Evolutionary conservation across 73 alveolate species (phyloP), one percentile per base, ranked within the genome.

Genomic region (Tetrahymena borealis): DNA sequence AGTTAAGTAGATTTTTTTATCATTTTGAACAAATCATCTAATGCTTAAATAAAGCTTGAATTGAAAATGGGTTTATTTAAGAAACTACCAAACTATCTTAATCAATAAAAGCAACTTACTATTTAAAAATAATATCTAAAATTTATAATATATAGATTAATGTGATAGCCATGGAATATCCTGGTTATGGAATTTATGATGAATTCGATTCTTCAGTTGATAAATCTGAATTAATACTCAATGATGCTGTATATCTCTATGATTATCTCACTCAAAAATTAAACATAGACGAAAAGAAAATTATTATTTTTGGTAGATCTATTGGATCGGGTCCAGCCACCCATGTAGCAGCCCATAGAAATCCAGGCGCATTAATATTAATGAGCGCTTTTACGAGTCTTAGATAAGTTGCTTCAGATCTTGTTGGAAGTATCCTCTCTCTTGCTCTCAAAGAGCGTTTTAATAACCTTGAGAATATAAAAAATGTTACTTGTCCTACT

Each of bases 101-200:
- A n/a, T n/a, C n/a, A n/a, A n/a, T n/a, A n/a, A n/a, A 60, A 60
- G 10, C 13, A 18, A 24, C 0, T 15, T n/a, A n/a, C n/a, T n/a
- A n/a, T 15, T 60, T 60, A 60, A 60, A 60, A 60, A 60, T 60
- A 18, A 15, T 18, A 15, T 24, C n/a, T 6, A 20, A 24, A 10
- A 60, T 24, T n/a, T 0, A 24, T 60, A 2, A 18, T 60, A 15
- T 24, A 24, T 60, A 60, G 85, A 60, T 60, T 24, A 60, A 60
- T 60, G 79, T 39, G 3, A 36, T 90, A 5, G 41, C 85, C 4
- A 90, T 97, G 28, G 99, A 97, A 79, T 97, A 98, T 78, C 99
- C 99, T 5, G 99, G 99, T n/a, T 98, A 98, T 94, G 98, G 98
- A 16, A 93, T 98, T 0, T 97, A 97, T 79, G 92, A 96, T 90